Conservation (phyloP, 768 basidiomycete species). For the Boletus subcaerulescens region DNA sequence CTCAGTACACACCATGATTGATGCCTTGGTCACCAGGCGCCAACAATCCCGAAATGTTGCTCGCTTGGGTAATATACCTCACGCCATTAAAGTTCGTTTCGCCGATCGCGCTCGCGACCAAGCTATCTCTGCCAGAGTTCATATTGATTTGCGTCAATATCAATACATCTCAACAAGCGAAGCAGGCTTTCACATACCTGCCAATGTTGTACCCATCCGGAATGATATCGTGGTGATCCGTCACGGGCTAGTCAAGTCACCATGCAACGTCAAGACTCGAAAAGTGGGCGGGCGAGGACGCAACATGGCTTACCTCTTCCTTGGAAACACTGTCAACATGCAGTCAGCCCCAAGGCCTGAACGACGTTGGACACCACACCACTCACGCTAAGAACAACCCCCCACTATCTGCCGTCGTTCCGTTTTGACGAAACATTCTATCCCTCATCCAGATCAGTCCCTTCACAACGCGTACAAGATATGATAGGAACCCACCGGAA, state of each 20-base stretch:
- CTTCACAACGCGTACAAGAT: not conserved
- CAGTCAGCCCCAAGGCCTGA: not conserved
- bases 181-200: slow-evolving; percentile 22
- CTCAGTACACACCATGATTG: slow-evolving; percentile 41
- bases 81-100: not conserved
- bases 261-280: not conserved
- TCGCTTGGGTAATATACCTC: slow-evolving; percentile 31
- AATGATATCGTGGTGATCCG: slow-evolving; percentile 39
- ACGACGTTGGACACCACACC: not conserved
- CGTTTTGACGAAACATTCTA: slow-evolving; percentile 57
- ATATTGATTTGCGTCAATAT: too few relatives aligned
- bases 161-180: not conserved
- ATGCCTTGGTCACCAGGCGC: slow-evolving; percentile 47
- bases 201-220: slow-evolving; percentile 51
- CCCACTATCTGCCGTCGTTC: slow-evolving; percentile 44
- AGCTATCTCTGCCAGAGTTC: not conserved
- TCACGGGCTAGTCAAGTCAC: slow-evolving; percentile 19
- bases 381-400: slow-evolving; percentile 60
- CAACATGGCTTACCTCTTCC: slow-evolving; percentile 36
- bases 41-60: slow-evolving; percentile 53
- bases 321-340: slow-evolving; percentile 39
- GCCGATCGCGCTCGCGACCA: not conserved
- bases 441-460: not conserved
- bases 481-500: slow-evolving; percentile 35
- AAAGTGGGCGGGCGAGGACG: not conserved